phyloP scores from a whole-genome alignment of 352 stramenopile genomes.

The Pilasporangium apinafurcum region DNA sequence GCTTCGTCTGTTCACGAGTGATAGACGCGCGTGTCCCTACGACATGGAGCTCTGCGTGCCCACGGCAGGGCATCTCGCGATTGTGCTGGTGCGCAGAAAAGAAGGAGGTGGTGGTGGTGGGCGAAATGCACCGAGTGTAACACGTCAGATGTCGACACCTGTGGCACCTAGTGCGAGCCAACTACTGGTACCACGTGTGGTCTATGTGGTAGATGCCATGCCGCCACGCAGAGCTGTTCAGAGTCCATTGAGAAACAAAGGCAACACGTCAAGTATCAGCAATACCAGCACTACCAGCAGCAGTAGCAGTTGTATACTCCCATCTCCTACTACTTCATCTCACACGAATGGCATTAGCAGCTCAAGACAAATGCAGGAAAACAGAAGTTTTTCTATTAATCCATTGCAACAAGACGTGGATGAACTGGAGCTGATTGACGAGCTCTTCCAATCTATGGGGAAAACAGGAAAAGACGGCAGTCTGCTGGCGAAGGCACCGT shows the following conservation, averaged over 20 bases:
- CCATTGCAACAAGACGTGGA: constrained; percentile 34
- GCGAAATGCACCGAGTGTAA: too few species aligned
- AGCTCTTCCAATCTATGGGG: constrained; percentile 49
- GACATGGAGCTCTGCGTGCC: constrained; percentile 12
- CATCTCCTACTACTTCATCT: background rate
- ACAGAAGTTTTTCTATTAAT: background rate
- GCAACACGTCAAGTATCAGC: constrained; percentile 3
- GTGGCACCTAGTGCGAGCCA: background rate
- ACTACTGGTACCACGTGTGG: constrained; percentile 34
- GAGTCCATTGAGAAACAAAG: constrained; percentile 3
- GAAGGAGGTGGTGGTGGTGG: too few species aligned
- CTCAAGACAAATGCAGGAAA: background rate
- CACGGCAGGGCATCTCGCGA: constrained; percentile 9
- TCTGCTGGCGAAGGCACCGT: constrained; percentile 54
- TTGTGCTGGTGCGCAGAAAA: constrained; percentile 10
- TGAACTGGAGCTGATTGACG: constrained; percentile 61
- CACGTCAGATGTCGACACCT: constrained; percentile 2
- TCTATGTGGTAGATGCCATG: constrained; percentile 74
- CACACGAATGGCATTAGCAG: background rate
- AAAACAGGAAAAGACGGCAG: constrained; percentile 50
- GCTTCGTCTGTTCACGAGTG: constrained; percentile 4
- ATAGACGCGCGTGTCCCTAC: constrained; percentile 5
- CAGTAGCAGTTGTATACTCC: background rate
- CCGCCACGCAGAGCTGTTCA: constrained; percentile 26
- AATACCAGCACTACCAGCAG: constrained; percentile 19